Percentiles rank a stretch among this genome's conserved stretches.
Evolutionary conservation across 1,139 yeast species (phyloP).

Genomic region (Cylindricascospora bacillispora): DNA sequence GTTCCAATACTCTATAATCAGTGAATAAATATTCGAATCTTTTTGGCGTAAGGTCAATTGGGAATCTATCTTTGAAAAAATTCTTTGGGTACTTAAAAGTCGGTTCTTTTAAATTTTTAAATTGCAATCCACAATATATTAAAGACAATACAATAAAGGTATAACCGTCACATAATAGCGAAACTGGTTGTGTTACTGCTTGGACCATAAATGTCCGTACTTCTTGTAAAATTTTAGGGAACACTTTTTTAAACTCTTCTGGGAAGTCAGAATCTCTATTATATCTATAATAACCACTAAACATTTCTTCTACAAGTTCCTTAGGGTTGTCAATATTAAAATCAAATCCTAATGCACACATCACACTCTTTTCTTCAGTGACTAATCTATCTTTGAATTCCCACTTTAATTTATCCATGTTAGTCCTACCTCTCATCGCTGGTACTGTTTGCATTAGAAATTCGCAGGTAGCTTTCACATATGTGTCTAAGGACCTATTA

Average conservation of each 20-base stretch:
- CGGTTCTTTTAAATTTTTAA: conserved; percentile 15
- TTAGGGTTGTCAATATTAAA: conserved; percentile 24
- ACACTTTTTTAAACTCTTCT: conserved; percentile 16
- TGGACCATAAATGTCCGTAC: conserved; percentile 25
- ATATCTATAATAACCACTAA: conserved; percentile 23
- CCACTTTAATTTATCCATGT: conserved; percentile 27
- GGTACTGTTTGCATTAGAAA: conserved; percentile 19
- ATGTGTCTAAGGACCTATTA: conserved; percentile 26
- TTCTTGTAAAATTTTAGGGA: conserved; percentile 24
- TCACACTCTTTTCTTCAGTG: conserved; percentile 20
- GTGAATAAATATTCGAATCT: conserved; percentile 14
- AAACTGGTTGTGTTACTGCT: conserved; percentile 26
- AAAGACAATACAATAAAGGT: conserved; percentile 21
- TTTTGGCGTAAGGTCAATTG: conserved; percentile 12
- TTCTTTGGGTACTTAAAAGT: conserved; percentile 21
- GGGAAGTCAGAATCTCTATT: conserved; percentile 22
- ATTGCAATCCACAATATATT: conserved; percentile 23
- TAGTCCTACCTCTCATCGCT: conserved; percentile 13
- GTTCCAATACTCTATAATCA: conserved; percentile 22
- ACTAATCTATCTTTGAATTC: conserved; percentile 25
- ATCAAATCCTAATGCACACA: conserved; percentile 25
- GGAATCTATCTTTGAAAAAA: conserved; percentile 22
- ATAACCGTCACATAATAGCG: conserved; percentile 24
- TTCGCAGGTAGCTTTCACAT: conserved; percentile 25
- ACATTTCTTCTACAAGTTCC: conserved; percentile 25